Percentiles rank a stretch among this genome's conserved stretches.
Evolutionary conservation across 768 basidiomycete genomes (phyloP).

Genomic region (Cubamyces sp.): DNA sequence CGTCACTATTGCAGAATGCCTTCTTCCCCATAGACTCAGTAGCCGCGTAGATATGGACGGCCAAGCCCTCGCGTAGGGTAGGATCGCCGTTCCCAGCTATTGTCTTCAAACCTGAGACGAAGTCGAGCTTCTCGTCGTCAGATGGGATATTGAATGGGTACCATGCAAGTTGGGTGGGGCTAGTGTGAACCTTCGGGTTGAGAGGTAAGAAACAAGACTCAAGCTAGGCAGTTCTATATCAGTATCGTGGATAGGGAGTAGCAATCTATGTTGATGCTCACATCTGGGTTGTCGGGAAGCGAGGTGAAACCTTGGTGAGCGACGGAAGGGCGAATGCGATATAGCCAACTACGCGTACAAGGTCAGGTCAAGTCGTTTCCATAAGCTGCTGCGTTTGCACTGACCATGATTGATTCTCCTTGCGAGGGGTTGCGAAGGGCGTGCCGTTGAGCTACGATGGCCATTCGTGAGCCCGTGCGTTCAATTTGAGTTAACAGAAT

Average conservation of each 20-base stretch:
- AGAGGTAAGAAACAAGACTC: slow-evolving; percentile 62
- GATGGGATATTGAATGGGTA: slow-evolving; percentile 60
- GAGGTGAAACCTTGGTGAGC: slow-evolving; percentile 64
- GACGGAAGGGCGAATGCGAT: slow-evolving; percentile 70
- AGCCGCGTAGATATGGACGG: slow-evolving; percentile 64
- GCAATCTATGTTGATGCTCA: slow-evolving; percentile 33
- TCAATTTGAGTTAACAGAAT: too few species aligned
- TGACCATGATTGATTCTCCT: slow-evolving; percentile 55
- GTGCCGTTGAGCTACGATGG: slow-evolving; percentile 56
- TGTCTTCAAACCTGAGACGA: slow-evolving; percentile 64
- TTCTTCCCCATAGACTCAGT: slow-evolving; percentile 62
- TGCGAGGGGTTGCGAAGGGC: slow-evolving; percentile 61
- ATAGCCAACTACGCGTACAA: slow-evolving; percentile 52
- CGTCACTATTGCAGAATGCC: slow-evolving; percentile 66
- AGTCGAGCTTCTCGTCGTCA: slow-evolving; percentile 48
- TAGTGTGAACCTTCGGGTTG: slow-evolving; percentile 63
- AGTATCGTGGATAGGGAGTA: neutral
- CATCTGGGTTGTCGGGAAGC: slow-evolving; percentile 61
- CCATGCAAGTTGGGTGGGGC: slow-evolving; percentile 71
- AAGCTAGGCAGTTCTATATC: slow-evolving; percentile 43
- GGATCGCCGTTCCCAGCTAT: slow-evolving; percentile 67
- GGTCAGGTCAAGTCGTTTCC: neutral
- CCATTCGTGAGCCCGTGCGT: neutral
- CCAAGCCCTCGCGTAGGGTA: slow-evolving; percentile 63
- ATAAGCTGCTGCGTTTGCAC: slow-evolving; percentile 25